Evolutionary conservation across 805 yeast species (phyloP).

Genomic region (Candida pseudoglaebosa): DNA sequence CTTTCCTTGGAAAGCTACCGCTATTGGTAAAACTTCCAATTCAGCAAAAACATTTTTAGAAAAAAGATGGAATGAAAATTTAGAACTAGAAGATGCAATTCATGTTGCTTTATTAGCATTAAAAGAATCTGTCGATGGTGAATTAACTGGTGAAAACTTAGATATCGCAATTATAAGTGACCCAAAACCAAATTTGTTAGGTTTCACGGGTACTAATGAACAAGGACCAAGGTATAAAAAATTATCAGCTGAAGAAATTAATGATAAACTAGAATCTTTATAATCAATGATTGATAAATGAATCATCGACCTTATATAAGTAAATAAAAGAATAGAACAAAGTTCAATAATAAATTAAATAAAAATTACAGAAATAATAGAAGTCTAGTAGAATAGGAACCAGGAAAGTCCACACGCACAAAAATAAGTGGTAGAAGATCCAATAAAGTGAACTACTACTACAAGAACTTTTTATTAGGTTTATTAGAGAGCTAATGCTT

Average conservation of each 20-base stretch:
- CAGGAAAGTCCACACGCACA: too few species aligned
- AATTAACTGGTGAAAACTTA: conserved; percentile 92
- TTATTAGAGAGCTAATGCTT: too few species aligned
- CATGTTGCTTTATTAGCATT: conserved; percentile 92
- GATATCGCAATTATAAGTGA: conserved; percentile 87
- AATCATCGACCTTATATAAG: neutral
- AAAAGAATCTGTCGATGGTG: conserved; percentile 97
- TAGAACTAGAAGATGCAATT: conserved; percentile 96
- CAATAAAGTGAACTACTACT: too few species aligned
- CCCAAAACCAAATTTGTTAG: conserved; percentile 75
- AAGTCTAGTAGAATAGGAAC: too few species aligned
- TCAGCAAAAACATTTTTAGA: conserved; percentile 98
- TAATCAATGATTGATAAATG: conserved; percentile 32
- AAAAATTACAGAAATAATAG: neutral
- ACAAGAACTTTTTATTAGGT: too few species aligned
- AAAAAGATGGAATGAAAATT: conserved; percentile 96
- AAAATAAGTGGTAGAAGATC: too few species aligned
- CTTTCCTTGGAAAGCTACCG: conserved; percentile 99
- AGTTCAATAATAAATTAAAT: neutral
- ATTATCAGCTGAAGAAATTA: conserved; percentile 84
- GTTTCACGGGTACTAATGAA: conserved; percentile 79
- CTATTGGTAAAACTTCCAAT: conserved; percentile 92
- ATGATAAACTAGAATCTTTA: conserved; percentile 91
- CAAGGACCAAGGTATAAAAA: conserved; percentile 87
- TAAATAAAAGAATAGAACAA: conserved; percentile 31